Conservation (phyloP, 768 basidiomycete species). For the Mycena leptocephala region DNA sequence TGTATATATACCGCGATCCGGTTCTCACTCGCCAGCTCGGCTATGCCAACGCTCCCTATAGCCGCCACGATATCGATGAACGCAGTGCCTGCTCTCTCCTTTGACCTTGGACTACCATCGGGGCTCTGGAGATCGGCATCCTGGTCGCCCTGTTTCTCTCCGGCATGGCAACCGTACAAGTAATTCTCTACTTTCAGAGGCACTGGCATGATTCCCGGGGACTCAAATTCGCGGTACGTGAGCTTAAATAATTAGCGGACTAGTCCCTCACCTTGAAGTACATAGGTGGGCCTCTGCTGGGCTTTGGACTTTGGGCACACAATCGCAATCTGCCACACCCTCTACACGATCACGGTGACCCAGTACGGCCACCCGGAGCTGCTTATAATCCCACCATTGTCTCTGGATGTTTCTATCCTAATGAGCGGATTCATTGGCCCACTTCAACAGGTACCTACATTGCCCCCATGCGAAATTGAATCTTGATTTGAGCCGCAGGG, state of each 20-base stretch:
- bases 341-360: neutral
- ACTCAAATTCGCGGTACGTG: neutral
- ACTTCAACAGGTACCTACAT: neutral
- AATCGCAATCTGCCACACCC: conserved; percentile 1
- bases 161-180: neutral
- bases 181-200: neutral
- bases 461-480: no score
- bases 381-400: neutral
- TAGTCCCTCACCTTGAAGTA: neutral
- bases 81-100: no score
- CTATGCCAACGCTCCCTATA: no score
- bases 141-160: neutral
- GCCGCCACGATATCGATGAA: no score
- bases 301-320: neutral
- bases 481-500: neutral
- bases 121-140: neutral
- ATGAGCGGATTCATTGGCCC: neutral
- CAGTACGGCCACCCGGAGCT: neutral
- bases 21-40: no score
- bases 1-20: no score
- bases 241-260: neutral
- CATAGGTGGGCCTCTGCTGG: neutral
- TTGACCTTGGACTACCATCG: neutral
- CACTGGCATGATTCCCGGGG: neutral
- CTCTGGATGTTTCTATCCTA: neutral